Evolutionary conservation across 192 early-diverging fungal genomes (phyloP), one percentile per base, ranked within the genome.

Genomic region (Coemansia sp.): DNA sequence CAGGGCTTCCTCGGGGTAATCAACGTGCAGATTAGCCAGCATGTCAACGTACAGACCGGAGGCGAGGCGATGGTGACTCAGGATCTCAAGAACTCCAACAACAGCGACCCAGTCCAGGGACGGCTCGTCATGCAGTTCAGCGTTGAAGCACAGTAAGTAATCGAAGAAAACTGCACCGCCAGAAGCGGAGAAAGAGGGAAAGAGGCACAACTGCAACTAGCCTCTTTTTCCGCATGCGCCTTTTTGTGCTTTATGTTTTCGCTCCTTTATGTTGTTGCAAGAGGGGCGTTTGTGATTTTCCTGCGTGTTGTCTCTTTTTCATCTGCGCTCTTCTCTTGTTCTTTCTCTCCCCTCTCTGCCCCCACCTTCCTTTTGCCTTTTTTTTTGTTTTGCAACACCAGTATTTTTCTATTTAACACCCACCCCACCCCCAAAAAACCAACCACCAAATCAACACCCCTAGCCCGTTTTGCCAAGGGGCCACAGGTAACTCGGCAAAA

Each of bases 1-100:
- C n/a, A n/a, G n/a, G n/a, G n/a, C n/a, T n/a, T n/a, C n/a, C 84
- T 97, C 35, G 95, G 95, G 43, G 93, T 95, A 53, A 87, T 94
- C 67, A 95, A 95, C 69, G 85, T 96, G 24, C 88, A 90, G 57
- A 86, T 97, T 67, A 86, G 90, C 53, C 87, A 91, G 77, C 85
- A 95, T 44, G 89, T 98, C 68, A 88, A 96, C 74, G 73, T 95
- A 21, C 83, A 86, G 56, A 64, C 82, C 46, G 91, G 92, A 33
- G 92, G 94, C 34, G 92, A 93, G 58, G 80, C 71, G 21, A 84
- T 73, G 68, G 69, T 76, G n/a, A 95, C 92, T 6, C 84, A 89
- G 67, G 94, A 96, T 71, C 86, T 98, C 67, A 93, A 94, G 71
- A 92, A 93, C 71, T 90, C 90, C n/a, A 92, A 88, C 68, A 83